Evolutionary conservation across 2,329 filamentous ascomycete genomes (phyloP), one percentile per base, ranked within the genome.

Genomic region (Microsporum audouinii): DNA sequence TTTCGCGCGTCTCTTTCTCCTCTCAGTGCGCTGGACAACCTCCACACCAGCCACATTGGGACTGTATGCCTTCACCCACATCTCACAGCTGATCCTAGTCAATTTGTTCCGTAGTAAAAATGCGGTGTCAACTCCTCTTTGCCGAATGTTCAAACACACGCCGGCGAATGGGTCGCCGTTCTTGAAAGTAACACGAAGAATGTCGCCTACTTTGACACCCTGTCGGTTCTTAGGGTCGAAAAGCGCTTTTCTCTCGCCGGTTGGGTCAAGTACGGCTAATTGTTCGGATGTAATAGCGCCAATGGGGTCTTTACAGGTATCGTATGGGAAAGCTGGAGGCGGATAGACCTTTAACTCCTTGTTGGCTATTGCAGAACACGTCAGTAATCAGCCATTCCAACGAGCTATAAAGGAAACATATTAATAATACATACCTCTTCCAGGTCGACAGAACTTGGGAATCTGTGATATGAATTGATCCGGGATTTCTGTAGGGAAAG

Each of bases 31-130:
- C 83, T 95, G 89, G 74, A 97, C 88, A 68, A 99, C 87, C 77
- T 99, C 92, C 70, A 99, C 90, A 65, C 89, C 89, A 72, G 88
- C 85, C 36, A 97, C 87, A 71, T 89, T 88, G 63, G 92, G 92
- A 71, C 85, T 89, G 79, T 94, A 97, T 62, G 97, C 81, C 80
- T 99, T 99, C 76, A 88, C 91, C 86, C 90, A 96, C 89, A 96
- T 94, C 82, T 99, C 94, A 63, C 96, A 89, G 63, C 89, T 89
- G 5, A 95, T 84, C 68, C 88, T 84, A 66, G 89, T 91, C 68
- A 99, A 78, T 71, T 95, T 86, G 68, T 92, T 92, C 61, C 94
- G 84, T 63, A 99, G 80, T 63, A 96, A 78, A 60, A 99, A 87
- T 3, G 88, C 88, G 1, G 90, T 95, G 77, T 97, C 92, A 63